Base-by-base conservation (phyloP, 2,329 filamentous ascomycete genomes). In the Chrysoporthe austroafricana region DNA sequence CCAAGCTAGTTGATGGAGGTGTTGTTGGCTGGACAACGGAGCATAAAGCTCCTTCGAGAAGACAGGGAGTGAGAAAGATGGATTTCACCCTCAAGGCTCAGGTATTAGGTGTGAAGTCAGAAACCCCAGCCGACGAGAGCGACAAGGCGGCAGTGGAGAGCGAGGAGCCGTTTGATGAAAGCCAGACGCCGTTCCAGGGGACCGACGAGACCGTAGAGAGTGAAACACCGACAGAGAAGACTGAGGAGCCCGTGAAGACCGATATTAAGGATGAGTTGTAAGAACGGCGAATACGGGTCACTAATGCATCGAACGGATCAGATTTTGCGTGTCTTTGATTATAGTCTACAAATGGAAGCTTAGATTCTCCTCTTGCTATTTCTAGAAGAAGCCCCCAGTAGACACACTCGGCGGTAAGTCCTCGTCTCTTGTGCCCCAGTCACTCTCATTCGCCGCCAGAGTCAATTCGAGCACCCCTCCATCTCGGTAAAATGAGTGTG, bases 401-500 rank as follows among this genome's bases (percentile, higher is more conserved):
- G 67, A 67, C 3, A 63, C 50, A 21, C 83, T 87, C 1, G 85
- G 85, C 42, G 86, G 86, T 32, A 86, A 74, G 74, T 87, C 84
- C 70, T 79, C 77, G 26, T 76, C 66, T 16, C 71, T 70, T 0
- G 83, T 86, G 1, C 86, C 86, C 86, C 86, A 89, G 2, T 68
- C 66, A 72, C 85, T 87, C 76, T 88, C 85, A 54, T 74, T 75
- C 16, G 74, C 65, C 0, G 86, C 86, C 39, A 88, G 72, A 4
- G 77, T 80, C 54, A 90, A 71, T 71, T 89, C 87, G 72, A 90
- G 73, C 2, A 82, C 79, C 11, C 85, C 86, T 0, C 88, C 88
- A 0, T 88, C 79, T 0, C 78, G 70, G 72, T 88, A 90, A 70
- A 90, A 86, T n/a, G 80, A 81, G 76, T 90, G 88, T 2, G 79